Conservation (phyloP, 2,329 filamentous ascomycete species). For the Arthrinium phaeospermum region DNA sequence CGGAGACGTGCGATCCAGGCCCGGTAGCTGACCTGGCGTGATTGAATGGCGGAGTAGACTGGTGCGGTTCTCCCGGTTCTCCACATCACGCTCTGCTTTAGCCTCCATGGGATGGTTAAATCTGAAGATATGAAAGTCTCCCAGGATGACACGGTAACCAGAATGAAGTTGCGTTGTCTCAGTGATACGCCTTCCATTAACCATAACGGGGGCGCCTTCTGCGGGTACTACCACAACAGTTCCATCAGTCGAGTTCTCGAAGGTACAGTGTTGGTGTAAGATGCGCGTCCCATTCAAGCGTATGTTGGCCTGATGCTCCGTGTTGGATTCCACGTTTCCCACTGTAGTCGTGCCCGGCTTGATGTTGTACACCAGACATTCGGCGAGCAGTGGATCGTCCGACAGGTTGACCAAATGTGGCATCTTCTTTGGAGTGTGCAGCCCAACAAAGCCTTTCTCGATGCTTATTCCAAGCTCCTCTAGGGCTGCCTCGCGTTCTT, state of each 20-base stretch:
- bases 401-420: slow-evolving; percentile 97
- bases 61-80: slow-evolving; percentile 69
- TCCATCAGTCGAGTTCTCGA: slow-evolving; percentile 87
- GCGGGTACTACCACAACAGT: slow-evolving; percentile 89
- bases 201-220: slow-evolving; percentile 96
- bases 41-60: slow-evolving; percentile 86
- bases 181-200: slow-evolving; percentile 89
- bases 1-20: slow-evolving; percentile 62
- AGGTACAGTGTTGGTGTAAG: slow-evolving; percentile 87
- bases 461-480: slow-evolving; percentile 99
- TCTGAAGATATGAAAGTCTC: slow-evolving; percentile 97
- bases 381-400: slow-evolving; percentile 89
- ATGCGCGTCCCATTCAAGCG: slow-evolving; percentile 94
- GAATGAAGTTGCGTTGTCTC: slow-evolving; percentile 87
- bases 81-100: slow-evolving; percentile 77
- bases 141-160: slow-evolving; percentile 92
- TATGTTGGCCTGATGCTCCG: slow-evolving; percentile 79
- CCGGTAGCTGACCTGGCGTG: slow-evolving; percentile 65
- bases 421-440: slow-evolving; percentile 98
- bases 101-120: slow-evolving; percentile 99
- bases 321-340: slow-evolving; percentile 87
- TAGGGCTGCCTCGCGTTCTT: slow-evolving; percentile 90
- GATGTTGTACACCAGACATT: slow-evolving; percentile 97
- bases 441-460: slow-evolving; percentile 94
- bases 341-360: slow-evolving; percentile 95